phyloP scores from a whole-genome alignment of 129 eudicot genomes.

The Centella asiatica region DNA sequence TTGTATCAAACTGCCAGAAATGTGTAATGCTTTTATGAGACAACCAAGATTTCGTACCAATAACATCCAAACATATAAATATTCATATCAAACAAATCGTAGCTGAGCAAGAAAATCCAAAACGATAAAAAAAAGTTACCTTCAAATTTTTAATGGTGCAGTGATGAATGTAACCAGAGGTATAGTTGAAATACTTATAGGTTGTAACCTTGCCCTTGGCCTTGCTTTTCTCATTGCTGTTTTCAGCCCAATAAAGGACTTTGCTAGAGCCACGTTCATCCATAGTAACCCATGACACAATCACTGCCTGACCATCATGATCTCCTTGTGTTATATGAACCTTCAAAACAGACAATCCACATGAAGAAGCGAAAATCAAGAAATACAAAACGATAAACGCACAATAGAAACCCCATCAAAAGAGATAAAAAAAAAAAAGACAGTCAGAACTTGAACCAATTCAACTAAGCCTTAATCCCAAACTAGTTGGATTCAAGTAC shows the following conservation, averaged over 20 bases:
- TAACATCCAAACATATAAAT: neutral
- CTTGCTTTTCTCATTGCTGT: slow-evolving; percentile 13
- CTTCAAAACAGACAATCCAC: slow-evolving; percentile 8
- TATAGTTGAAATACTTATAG: slow-evolving; percentile 35
- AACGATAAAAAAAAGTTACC: slow-evolving; percentile 5
- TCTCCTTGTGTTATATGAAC: slow-evolving; percentile 58
- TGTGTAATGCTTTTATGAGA: neutral
- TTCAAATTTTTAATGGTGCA: slow-evolving; percentile 33
- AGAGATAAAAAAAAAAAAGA: neutral
- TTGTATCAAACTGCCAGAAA: slow-evolving; percentile 20
- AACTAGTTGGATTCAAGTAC: too few relatives aligned
- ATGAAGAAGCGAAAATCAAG: too few relatives aligned
- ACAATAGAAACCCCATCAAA: neutral
- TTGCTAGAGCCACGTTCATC: slow-evolving; percentile 31
- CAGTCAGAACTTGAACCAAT: too few relatives aligned
- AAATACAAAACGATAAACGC: neutral
- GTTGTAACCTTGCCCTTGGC: slow-evolving; percentile 22
- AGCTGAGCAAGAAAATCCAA: too few relatives aligned
- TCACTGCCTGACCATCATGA: slow-evolving; percentile 38
- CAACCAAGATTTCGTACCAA: neutral
- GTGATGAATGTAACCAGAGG: slow-evolving; percentile 46
- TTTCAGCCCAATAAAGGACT: slow-evolving; percentile 29
- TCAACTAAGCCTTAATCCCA: too few relatives aligned
- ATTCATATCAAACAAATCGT: too few relatives aligned
- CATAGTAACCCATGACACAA: slow-evolving; percentile 42